A percentile compares a stretch with the other conserved stretches of the same genome.
These are phyloP conservation scores for Dryadomyces sulphureus DNA, from an alignment of 2,329 filamentous ascomycete genomes.

Conservation along the genomic window DNA sequence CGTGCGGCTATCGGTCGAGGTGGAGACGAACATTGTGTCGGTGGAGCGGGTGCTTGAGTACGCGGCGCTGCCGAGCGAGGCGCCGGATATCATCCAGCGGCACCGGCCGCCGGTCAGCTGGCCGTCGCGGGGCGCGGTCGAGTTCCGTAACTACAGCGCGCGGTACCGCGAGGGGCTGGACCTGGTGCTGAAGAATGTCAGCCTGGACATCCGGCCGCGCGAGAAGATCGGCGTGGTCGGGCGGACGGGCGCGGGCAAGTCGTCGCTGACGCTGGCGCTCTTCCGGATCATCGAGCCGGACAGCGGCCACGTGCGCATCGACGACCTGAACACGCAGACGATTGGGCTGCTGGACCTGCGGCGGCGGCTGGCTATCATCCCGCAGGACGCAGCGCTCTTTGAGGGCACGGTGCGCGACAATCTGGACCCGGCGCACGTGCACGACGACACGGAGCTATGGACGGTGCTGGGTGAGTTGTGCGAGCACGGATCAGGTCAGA, in stretches of 20 bases:
- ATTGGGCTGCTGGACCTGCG: conserved; percentile 86
- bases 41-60: conserved; percentile 97
- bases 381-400: conserved; percentile 92
- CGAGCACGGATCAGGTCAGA: no score
- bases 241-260: conserved; percentile 91
- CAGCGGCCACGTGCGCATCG: conserved; percentile 74
- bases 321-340: conserved; percentile 72
- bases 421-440: conserved; percentile 83
- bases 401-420: conserved; percentile 65
- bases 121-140: conserved; percentile 77
- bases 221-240: conserved; percentile 98
- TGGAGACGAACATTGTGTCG: conserved; percentile 99
- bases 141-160: conserved; percentile 88
- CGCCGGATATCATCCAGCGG: conserved; percentile 82
- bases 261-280: conserved; percentile 76
- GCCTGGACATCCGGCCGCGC: conserved; percentile 79
- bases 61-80: conserved; percentile 78
- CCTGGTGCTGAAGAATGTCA: conserved; percentile 85
- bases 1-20: conserved; percentile 92
- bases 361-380: conserved; percentile 85
- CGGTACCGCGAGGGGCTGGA: conserved; percentile 83
- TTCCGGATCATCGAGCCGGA: conserved; percentile 91
- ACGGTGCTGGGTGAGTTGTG: conserved; percentile 78
- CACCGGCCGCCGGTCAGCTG: conserved; percentile 78
- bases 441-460: conserved; percentile 96